Conservation (phyloP, 176 grass and related monocot species). For the Thinopyrum elongatum region DNA sequence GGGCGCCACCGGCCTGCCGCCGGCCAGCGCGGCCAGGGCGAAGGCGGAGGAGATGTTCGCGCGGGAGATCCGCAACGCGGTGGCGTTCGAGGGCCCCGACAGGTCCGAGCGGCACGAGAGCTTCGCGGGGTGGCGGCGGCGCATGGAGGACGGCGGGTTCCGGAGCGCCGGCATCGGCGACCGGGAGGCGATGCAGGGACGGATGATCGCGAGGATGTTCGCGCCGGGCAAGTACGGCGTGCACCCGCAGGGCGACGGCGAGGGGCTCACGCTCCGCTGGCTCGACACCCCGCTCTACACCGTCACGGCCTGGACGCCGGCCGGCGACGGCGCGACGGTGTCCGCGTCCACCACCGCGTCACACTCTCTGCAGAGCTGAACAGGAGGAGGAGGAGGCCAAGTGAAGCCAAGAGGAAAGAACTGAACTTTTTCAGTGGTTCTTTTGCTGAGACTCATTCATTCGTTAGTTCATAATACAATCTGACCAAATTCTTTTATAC, state of each 20-base stretch:
- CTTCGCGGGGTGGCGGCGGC: conserved; percentile 55
- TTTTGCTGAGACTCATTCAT: conserved; percentile 19
- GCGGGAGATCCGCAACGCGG: conserved; percentile 76
- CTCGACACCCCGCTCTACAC: conserved; percentile 73
- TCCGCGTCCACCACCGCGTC: not conserved
- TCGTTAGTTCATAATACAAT: conserved; percentile 1
- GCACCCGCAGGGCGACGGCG: conserved; percentile 49
- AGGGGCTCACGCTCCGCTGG: conserved; percentile 85
- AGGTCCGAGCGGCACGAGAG: conserved; percentile 76
- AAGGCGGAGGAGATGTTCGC: conserved; percentile 94
- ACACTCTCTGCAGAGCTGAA: conserved; percentile 1
- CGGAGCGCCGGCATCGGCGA: conserved; percentile 63
- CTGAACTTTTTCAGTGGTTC: conserved; percentile 22
- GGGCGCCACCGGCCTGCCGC: conserved; percentile 30
- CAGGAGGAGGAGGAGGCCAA: not conserved
- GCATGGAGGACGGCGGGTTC: conserved; percentile 82
- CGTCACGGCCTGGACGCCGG: conserved; percentile 29
- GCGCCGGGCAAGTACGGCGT: conserved; percentile 58
- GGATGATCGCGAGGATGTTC: conserved; percentile 84
- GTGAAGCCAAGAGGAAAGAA: conserved; percentile 6
- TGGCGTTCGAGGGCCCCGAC: conserved; percentile 75
- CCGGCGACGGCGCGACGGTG: not conserved
- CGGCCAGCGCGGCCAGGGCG: conserved; percentile 50
- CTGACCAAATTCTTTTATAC: conserved; percentile 19
- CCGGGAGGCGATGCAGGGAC: conserved; percentile 74